Percentiles rank a stretch among this genome's conserved stretches.
Evolutionary conservation across 2,329 filamentous ascomycete species (phyloP).

Genomic region (Colletotrichum cereale): DNA sequence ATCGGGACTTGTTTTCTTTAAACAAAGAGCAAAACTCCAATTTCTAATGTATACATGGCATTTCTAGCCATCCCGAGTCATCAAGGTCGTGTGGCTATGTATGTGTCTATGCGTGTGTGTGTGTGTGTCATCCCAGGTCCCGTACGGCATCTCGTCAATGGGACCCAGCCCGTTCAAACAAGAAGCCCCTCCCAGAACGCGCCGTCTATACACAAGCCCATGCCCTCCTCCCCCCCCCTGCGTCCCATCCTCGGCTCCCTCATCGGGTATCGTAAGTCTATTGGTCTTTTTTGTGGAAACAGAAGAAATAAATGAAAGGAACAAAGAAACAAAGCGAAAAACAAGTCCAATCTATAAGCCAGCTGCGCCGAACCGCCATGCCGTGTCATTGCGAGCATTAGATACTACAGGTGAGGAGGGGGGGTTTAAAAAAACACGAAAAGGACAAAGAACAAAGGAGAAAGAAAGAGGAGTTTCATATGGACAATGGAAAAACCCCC

Average conservation of each 20-base stretch:
- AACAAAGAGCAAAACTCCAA: background rate
- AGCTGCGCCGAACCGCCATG: conserved; percentile 15
- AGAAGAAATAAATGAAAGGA: background rate
- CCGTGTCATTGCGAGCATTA: conserved; percentile 21
- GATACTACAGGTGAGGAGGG: background rate
- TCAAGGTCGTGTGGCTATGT: background rate
- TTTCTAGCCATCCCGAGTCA: background rate
- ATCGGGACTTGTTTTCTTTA: too few species aligned
- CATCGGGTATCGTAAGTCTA: conserved; percentile 37
- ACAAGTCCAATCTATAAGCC: background rate
- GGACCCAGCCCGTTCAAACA: background rate
- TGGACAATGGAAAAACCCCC: background rate
- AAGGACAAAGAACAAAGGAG: background rate
- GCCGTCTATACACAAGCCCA: too few species aligned
- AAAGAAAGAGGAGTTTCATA: background rate
- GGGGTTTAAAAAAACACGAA: background rate
- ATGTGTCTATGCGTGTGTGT: background rate
- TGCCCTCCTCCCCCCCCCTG: background rate
- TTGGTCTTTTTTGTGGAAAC: background rate
- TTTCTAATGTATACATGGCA: background rate
- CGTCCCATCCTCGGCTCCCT: background rate
- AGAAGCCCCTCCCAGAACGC: background rate
- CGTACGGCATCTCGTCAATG: background rate
- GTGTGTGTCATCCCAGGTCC: background rate
- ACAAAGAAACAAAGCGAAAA: background rate